Evolutionary conservation across 2,329 filamentous ascomycete species (phyloP).

Genomic region (Pseudocercospora pini-densiflorae): DNA sequence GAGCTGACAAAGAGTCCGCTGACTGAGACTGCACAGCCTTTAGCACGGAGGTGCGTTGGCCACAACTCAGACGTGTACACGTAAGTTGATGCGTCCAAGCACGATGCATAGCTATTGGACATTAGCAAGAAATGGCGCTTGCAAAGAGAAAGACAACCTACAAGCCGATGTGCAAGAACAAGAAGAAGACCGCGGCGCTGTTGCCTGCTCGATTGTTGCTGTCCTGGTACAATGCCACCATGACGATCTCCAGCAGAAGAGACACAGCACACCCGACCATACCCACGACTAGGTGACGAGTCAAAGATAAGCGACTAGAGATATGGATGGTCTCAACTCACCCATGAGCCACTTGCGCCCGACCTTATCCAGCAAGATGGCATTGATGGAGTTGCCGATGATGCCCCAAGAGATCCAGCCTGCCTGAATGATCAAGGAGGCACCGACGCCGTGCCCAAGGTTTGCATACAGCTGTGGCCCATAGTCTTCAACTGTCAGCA

Average conservation of each 20-base stretch:
- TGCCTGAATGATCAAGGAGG: background rate
- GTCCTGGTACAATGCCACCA: conserved; percentile 5
- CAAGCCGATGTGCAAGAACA: conserved; percentile 9
- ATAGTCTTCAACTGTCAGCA: background rate
- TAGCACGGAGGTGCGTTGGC: conserved; percentile 31
- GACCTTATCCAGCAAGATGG: background rate
- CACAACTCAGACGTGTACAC: conserved; percentile 44
- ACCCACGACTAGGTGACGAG: background rate
- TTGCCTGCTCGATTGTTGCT: background rate
- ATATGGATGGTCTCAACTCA: background rate
- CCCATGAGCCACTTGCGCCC: background rate
- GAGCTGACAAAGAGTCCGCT: background rate
- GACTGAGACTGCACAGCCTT: background rate
- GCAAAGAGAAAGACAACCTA: no score
- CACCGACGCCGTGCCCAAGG: background rate
- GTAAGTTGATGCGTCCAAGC: conserved; percentile 38
- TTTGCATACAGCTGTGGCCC: background rate
- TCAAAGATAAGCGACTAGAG: no score
- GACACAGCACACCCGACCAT: conserved; percentile 11
- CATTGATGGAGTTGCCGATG: conserved; percentile 9
- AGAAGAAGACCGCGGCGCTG: conserved; percentile 13
- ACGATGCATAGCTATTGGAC: conserved; percentile 32
- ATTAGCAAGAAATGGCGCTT: no score
- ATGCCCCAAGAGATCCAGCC: conserved; percentile 13
- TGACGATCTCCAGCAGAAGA: conserved; percentile 9